These are phyloP conservation scores for Cichorium intybus DNA, from an alignment of 140 eudicot species.

Conservation along the genomic window DNA sequence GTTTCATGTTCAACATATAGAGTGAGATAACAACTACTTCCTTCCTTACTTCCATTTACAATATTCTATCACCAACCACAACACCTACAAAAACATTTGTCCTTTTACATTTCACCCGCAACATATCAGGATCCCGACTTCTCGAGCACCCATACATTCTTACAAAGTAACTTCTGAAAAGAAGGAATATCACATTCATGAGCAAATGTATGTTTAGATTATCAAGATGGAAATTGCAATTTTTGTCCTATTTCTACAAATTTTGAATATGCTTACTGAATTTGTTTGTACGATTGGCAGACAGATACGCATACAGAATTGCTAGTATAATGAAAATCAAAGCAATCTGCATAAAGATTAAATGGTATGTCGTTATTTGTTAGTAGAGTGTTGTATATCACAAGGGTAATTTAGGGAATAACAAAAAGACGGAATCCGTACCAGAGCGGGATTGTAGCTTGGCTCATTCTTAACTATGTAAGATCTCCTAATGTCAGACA, in stretches of 20 bases:
- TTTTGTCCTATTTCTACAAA: no score
- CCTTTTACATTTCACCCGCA: slow-evolving; percentile 20
- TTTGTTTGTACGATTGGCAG: slow-evolving; percentile 31
- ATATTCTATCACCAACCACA: slow-evolving; percentile 10
- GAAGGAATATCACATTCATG: not conserved
- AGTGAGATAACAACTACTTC: slow-evolving; percentile 10
- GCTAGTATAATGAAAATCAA: slow-evolving; percentile 36
- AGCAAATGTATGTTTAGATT: not conserved
- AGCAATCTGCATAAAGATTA: slow-evolving; percentile 35
- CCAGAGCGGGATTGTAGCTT: slow-evolving; percentile 38
- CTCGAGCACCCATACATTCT: not conserved
- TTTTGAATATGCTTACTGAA: slow-evolving; percentile 28
- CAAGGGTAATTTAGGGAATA: not conserved
- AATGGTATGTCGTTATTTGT: not conserved
- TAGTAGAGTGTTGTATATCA: not conserved
- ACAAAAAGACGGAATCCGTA: not conserved
- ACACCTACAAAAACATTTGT: not conserved
- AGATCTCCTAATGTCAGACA: slow-evolving; percentile 33
- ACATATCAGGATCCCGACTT: not conserved
- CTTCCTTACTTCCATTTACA: slow-evolving; percentile 20
- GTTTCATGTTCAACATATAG: slow-evolving; percentile 15
- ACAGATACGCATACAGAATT: slow-evolving; percentile 26
- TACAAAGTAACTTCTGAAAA: slow-evolving; percentile 29
- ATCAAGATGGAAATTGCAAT: not conserved
- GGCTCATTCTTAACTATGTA: slow-evolving; percentile 25